Base-by-base conservation (phyloP, 176 grass and related monocot genomes). In the Oryza glaberrima region DNA sequence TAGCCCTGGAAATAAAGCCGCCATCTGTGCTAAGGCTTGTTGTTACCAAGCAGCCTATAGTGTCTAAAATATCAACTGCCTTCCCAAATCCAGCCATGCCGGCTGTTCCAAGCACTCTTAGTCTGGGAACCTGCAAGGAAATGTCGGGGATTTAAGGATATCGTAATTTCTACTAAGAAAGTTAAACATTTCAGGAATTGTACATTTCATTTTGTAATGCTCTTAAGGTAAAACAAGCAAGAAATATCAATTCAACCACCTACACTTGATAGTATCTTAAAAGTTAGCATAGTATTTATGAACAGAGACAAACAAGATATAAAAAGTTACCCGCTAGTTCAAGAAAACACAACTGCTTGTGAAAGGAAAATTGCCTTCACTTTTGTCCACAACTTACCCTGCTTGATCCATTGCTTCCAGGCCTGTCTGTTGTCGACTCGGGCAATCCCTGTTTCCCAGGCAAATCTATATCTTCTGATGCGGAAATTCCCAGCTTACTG, bases 41-140 rank as follows among this genome's bases (percentile, higher is more conserved):
- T 81, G 86, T 88, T 84, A 94, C 89, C 43, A 92, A 80, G 83
- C 88, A 96, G 41, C 94, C 91, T 48, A 99, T 61, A 19, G 92
- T 90, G 85, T 99, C 97, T 65, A 99, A 54, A 77, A 93, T 88
- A 47, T 99, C 90, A 28, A 96, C 91, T 54, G 97, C 97, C 78
- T 95, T 99, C 66, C 94, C 92, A 43, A 96, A 85, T 69, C 97
- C 90, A 81, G 85, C 82, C 86, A 86, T 84, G 83, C 90, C 67
- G 19, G 92, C 91, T 74, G 91, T 84, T 8, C 91, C 94, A 77
- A 96, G 77, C 52, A 89, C 26, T 28, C 85, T 77, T 19, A 87
- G 26, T 76, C 81, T 87, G 71, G 76, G 67, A 9, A 87, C 44
- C 89, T 91, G 81, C 13, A 26, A 91, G 3, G 49, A 51, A 45